Evolutionary conservation across 2,329 filamentous ascomycete species (phyloP), one percentile per base, ranked within the genome.

Genomic region (Acephala macrosclerotiorum): DNA sequence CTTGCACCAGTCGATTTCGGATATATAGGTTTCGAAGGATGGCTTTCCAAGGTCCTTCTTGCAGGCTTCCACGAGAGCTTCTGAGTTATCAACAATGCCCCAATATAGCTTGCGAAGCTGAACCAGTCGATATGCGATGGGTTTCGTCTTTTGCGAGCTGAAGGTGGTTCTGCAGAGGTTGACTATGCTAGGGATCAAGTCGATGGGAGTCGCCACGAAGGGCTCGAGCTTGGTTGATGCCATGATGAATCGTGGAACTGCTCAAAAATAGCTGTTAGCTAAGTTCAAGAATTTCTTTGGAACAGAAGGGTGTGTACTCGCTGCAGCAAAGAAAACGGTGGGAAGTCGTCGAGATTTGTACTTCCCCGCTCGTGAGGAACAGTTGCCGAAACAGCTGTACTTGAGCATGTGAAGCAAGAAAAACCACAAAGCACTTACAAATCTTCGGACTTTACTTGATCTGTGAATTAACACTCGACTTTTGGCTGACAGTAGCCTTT

Each of bases 41-140:
- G 89, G 86, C 83, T 97, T 97, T 77, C 88, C 86, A 70, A 98
- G 81, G 76, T 99, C 96, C 72, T 86, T 84, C 76, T 87, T 84
- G 76, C 93, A 87, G 25, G 95, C 93, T 77, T 93, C 91, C 71
- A 88, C 77, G 67, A 98, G 84, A 72, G 90, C 86, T 55, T 88
- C 82, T 64, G 89, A 85, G 77, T 92, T 90, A 82, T 98, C 95
- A 70, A 89, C 89, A 71, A 97, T 79, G 8, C 87, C 94, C 96
- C 96, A 98, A 83, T 97, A 98, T 64, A 98, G 89, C 85, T 94
- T 95, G 73, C 94, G 91, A 67, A 99, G 88, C 84, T 98, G 96
- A 62, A 88, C 84, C 69, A 94, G 83, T 69, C 96, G 89, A 82
- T 91, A 98, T 74, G 92, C 86, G 67, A 97, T 77, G 62, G 92